Conservation (phyloP, 2,329 filamentous ascomycete species). For the Ceratocystis papillata region DNA sequence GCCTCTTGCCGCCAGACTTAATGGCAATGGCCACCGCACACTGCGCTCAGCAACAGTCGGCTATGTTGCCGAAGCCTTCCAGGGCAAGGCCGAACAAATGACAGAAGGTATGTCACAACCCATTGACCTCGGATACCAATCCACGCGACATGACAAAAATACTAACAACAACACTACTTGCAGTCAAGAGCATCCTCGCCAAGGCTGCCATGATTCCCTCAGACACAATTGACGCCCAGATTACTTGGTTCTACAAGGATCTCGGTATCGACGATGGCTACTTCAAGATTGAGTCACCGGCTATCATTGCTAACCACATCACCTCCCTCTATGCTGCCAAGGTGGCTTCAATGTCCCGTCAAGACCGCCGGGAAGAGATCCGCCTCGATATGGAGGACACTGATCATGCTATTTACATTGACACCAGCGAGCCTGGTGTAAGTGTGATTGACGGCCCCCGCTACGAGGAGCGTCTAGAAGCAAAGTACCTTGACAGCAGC, state of each 20-base stretch:
- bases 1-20: slow-evolving; percentile 43
- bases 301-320: slow-evolving; percentile 85
- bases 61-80: slow-evolving; percentile 88
- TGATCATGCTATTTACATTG: slow-evolving; percentile 97
- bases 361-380: slow-evolving; percentile 91
- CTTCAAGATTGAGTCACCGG: slow-evolving; percentile 79
- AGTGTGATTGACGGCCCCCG: slow-evolving; percentile 67
- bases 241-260: slow-evolving; percentile 94
- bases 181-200: slow-evolving; percentile 71
- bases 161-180: slow-evolving; percentile 14
- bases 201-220: slow-evolving; percentile 77
- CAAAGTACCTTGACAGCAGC: slow-evolving; percentile 83
- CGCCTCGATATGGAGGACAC: slow-evolving; percentile 86
- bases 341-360: slow-evolving; percentile 81
- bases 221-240: slow-evolving; percentile 72
- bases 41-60: slow-evolving; percentile 83
- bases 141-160: background rate
- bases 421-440: slow-evolving; percentile 84
- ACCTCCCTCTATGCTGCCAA: slow-evolving; percentile 95
- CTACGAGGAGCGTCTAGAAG: slow-evolving; percentile 87
- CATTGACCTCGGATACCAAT: background rate
- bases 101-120: slow-evolving; percentile 49
- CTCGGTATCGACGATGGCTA: slow-evolving; percentile 98
- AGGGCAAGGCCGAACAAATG: slow-evolving; percentile 88
- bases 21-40: slow-evolving; percentile 57